phyloP scores from a whole-genome alignment of 495 filamentous ascomycete genomes.

The Neurospora sp. region DNA sequence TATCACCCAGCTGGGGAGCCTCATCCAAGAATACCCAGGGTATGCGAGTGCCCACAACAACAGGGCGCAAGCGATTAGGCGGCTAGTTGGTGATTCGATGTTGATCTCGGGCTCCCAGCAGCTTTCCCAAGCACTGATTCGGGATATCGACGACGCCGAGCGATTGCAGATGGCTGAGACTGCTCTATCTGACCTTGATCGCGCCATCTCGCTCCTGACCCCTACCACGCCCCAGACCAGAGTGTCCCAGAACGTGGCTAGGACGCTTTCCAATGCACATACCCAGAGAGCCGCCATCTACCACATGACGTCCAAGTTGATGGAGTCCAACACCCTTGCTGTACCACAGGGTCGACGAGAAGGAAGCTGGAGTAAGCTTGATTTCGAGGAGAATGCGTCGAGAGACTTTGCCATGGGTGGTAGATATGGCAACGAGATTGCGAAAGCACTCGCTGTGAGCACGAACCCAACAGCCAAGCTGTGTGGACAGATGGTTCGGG shows the following conservation, averaged over 20 bases:
- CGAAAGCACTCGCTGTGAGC: conserved; percentile 62
- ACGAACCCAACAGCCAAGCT: conserved; percentile 85
- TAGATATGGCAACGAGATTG: conserved; percentile 68
- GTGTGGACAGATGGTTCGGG: conserved; percentile 78
- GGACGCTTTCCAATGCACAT: conserved; percentile 57
- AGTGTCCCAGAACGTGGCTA: conserved; percentile 51
- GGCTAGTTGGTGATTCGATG: conserved; percentile 45
- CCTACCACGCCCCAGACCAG: conserved; percentile 38
- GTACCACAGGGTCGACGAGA: conserved; percentile 26
- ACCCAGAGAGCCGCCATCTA: conserved; percentile 70
- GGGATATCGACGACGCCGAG: conserved; percentile 18
- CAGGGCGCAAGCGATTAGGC: conserved; percentile 59
- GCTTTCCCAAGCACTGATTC: conserved; percentile 20
- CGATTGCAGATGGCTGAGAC: conserved; percentile 23
- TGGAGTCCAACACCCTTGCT: conserved; percentile 10
- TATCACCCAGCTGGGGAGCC: conserved; percentile 34
- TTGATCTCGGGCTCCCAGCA: conserved; percentile 20
- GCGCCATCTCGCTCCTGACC: conserved; percentile 58
- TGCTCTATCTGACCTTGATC: conserved; percentile 50
- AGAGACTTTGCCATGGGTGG: conserved; percentile 67
- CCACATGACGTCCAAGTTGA: conserved; percentile 48
- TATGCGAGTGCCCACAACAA: conserved; percentile 74
- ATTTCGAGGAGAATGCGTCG: conserved; percentile 64
- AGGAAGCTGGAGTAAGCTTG: conserved; percentile 34
- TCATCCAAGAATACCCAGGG: conserved; percentile 48